phyloP scores from a whole-genome alignment of 106 monocot species.

The Vanilla planifolia region DNA sequence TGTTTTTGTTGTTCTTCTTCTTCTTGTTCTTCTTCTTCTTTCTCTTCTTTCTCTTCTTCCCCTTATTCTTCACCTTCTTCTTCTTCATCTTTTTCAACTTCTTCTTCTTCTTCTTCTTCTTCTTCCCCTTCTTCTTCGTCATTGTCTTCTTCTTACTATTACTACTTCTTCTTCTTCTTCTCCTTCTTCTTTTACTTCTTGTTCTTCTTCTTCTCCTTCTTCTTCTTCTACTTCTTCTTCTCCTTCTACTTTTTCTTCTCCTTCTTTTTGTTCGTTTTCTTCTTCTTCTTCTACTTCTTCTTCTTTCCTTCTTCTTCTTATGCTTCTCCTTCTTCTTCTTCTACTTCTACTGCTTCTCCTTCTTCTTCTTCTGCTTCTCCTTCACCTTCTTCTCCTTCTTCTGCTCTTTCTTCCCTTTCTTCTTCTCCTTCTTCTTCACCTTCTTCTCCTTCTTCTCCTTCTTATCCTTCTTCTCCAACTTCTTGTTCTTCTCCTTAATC shows the following conservation, averaged over 20 bases:
- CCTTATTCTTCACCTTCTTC: neutral
- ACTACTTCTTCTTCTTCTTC: too few relatives aligned
- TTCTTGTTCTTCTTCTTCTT: neutral
- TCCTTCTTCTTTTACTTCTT: too few relatives aligned
- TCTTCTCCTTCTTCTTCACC: neutral
- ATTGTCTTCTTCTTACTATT: too few relatives aligned
- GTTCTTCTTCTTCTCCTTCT: neutral
- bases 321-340: too few relatives aligned
- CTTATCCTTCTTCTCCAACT: too few relatives aligned
- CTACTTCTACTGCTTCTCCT: too few relatives aligned
- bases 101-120: neutral
- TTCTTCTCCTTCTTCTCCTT: neutral
- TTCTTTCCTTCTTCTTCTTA: too few relatives aligned
- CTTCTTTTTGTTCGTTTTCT: too few relatives aligned
- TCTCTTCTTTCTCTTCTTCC: neutral
- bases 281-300: neutral
- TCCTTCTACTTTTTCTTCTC: neutral
- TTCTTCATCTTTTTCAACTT: too few relatives aligned
- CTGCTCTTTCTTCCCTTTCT: neutral
- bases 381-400: neutral
- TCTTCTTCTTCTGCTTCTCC: too few relatives aligned
- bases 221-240: neutral
- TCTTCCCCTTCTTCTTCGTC: neutral
- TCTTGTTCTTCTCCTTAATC: too few relatives aligned
- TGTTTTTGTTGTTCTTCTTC: too few relatives aligned